A percentile compares a stretch with the other conserved stretches of the same genome.
phyloP scores from a whole-genome alignment of 495 filamentous ascomycete genomes.

The Aspergillus steynii region DNA sequence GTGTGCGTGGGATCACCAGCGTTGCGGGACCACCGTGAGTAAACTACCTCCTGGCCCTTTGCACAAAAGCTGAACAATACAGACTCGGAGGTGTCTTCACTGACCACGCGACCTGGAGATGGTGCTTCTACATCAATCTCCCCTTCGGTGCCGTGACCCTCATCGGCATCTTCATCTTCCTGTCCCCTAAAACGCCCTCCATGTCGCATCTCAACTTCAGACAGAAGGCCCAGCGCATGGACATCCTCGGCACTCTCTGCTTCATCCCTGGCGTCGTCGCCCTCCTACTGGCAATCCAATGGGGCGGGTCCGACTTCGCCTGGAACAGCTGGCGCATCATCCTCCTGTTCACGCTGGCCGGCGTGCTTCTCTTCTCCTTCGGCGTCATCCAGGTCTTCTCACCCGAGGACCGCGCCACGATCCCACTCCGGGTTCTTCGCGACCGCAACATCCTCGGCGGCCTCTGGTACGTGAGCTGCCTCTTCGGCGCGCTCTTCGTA shows the following conservation, averaged over 20 bases:
- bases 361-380: constrained; percentile 24
- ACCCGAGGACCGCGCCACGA: constrained; percentile 27
- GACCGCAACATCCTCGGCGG: constrained; percentile 27
- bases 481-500: constrained; percentile 9
- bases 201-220: background rate
- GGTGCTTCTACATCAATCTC: constrained; percentile 57
- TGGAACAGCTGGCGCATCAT: constrained; percentile 42
- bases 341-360: constrained; percentile 34
- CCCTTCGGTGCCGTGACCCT: constrained; percentile 38
- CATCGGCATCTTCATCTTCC: background rate
- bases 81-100: constrained; percentile 48
- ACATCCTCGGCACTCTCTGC: background rate
- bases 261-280: constrained; percentile 28
- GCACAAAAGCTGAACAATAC: background rate
- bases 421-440: constrained; percentile 33
- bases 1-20: constrained; percentile 37
- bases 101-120: constrained; percentile 44
- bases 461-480: constrained; percentile 14
- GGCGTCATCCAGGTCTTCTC: constrained; percentile 26
- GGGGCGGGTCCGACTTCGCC: constrained; percentile 40
- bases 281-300: constrained; percentile 44
- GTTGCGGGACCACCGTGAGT: constrained; percentile 43
- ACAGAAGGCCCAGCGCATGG: background rate
- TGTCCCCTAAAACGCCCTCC: background rate
- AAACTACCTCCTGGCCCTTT: background rate